These are phyloP conservation scores for Hypoxylon perforatum DNA, from an alignment of 495 filamentous ascomycete genomes.

Conservation along the genomic window DNA sequence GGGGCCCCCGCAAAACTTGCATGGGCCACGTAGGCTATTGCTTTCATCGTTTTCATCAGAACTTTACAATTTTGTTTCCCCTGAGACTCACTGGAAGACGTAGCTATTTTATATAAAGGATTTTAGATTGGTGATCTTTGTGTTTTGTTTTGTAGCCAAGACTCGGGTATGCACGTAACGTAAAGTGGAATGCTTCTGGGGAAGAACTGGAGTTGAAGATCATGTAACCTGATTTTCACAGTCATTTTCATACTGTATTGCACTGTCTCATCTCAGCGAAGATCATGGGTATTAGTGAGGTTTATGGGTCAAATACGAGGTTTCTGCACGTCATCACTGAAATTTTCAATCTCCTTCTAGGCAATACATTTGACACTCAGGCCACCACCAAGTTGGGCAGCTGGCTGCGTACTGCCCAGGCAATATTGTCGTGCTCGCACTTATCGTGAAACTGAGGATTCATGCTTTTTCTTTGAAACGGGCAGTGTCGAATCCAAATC, in stretches of 20 bases:
- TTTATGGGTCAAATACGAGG: conserved; percentile 44
- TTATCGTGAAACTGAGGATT: conserved; percentile 26
- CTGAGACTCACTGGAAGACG: background rate
- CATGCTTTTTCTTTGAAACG: conserved; percentile 15
- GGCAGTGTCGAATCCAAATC: background rate
- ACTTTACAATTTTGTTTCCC: background rate
- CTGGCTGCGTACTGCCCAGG: conserved; percentile 11
- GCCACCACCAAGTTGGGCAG: conserved; percentile 20
- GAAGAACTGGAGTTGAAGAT: conserved; percentile 10
- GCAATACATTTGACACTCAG: background rate
- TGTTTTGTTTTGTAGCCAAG: conserved; percentile 4
- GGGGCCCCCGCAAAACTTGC: conserved; percentile 26
- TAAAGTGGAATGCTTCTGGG: background rate
- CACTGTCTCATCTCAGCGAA: conserved; percentile 26
- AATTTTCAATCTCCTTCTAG: conserved; percentile 25
- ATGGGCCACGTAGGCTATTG: conserved; percentile 12
- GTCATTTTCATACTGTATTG: conserved; percentile 9
- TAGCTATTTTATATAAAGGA: conserved; percentile 3
- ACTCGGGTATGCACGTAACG: conserved; percentile 9
- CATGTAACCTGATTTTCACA: conserved; percentile 15
- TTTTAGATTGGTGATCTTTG: too few species aligned
- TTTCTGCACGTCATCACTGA: conserved; percentile 38
- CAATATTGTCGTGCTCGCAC: background rate
- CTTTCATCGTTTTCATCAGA: background rate
- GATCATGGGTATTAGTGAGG: conserved; percentile 31